Base-by-base conservation (phyloP, 2,329 filamentous ascomycete species). In the Alternaria postmessia region DNA sequence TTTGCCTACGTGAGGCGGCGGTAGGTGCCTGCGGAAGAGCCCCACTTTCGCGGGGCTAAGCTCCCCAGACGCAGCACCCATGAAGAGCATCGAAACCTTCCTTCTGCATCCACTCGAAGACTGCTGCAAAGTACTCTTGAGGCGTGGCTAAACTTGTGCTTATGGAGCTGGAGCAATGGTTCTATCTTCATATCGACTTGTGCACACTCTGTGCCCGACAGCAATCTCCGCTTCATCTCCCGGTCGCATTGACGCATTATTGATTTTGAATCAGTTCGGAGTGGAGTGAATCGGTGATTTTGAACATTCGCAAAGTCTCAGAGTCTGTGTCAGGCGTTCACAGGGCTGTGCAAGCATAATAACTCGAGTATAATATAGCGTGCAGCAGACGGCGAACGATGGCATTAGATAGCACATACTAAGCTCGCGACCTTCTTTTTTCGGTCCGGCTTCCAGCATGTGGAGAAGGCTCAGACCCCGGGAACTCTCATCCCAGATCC, bases 21-120 rank as follows among this genome's bases (percentile, higher is more conserved):
- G 46, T 36, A 49, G 46, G 61, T 70, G 67, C 66, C 64, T 67
- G 62, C 59, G 63, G 68, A 39, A 48, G 58, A 48, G 62, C 64
- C 63, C 57, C 61, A 57, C 61, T 42, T 34, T 26, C 34, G 55
- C 38, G 59, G 56, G 57, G 57, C 46, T 51, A 57, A 51, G 28
- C 42, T 22, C 51, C 24, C 51, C 51, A 42, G 41, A 53, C 22
- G 32, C 42, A 46, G 58, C 54, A 53, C 62, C 54, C 54, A 36
- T 38, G 52, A n/a, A 46, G 20, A 36, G 16, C 54, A 51, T 28
- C 36, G 42, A 20, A 32, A 53, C 26, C 24, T 43, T 44, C 28
- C n/a, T 39, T 44, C 14, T n/a, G 22, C 9, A 36, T 36, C 26
- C 46, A 26, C 32, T 34, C 12, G 18, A 36, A 22, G 20, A 36